Evolutionary conservation across 1,284 basidiomycete species (phyloP).

Genomic region (Boletus nobilissimus): DNA sequence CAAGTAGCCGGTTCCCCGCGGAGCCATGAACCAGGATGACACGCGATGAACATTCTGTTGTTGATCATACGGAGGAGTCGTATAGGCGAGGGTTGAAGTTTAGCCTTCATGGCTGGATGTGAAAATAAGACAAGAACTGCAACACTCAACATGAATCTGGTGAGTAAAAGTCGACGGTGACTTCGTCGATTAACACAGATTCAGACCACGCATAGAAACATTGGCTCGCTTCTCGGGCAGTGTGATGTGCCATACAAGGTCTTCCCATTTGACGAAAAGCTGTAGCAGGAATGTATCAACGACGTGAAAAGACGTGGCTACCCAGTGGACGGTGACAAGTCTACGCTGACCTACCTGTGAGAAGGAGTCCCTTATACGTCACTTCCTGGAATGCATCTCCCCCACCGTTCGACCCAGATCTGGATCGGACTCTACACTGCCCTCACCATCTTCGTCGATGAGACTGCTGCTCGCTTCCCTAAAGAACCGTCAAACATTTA

Average conservation of each 20-base stretch:
- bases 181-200: constrained; percentile 22
- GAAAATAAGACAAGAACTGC: constrained; percentile 19
- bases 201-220: constrained; percentile 22
- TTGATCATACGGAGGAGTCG: too few relatives aligned
- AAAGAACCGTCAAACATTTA: constrained; percentile 36
- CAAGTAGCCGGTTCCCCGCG: too few relatives aligned
- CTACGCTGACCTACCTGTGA: constrained; percentile 30
- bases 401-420: constrained; percentile 29
- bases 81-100: too few relatives aligned
- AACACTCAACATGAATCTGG: constrained; percentile 31
- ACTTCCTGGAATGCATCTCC: constrained; percentile 29
- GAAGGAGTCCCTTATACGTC: constrained; percentile 35
- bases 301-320: constrained; percentile 31
- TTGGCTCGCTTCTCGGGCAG: constrained; percentile 33
- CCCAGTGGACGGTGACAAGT: constrained; percentile 27
- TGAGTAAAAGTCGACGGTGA: not conserved
- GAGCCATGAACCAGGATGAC: too few relatives aligned
- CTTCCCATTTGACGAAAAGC: constrained; percentile 20
- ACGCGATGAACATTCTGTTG: too few relatives aligned
- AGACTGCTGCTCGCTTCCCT: constrained; percentile 27
- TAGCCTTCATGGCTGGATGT: too few relatives aligned
- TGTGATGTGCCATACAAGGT: constrained; percentile 34
- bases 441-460: constrained; percentile 46
- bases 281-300: constrained; percentile 36
- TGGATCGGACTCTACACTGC: constrained; percentile 49